A percentile compares a stretch with the other conserved stretches of the same genome.
These are phyloP conservation scores for Komagataella pseudopastoris DNA, from an alignment of 805 yeast species.

Conservation along the genomic window DNA sequence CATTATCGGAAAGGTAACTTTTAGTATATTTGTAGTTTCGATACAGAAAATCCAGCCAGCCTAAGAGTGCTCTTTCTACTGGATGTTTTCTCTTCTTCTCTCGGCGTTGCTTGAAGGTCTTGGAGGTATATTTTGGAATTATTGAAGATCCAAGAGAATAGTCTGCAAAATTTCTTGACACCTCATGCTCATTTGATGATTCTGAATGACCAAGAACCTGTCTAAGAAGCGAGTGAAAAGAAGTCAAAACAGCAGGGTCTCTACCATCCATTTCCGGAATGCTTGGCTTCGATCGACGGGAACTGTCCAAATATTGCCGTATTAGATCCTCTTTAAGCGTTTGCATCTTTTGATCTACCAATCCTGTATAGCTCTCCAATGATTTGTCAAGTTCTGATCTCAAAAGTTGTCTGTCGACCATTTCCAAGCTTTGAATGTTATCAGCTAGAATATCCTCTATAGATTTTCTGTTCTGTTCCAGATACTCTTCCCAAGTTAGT, in stretches of 20 bases:
- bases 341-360: background rate
- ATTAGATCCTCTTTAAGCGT: background rate
- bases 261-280: background rate
- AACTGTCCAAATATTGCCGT: background rate
- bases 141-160: background rate
- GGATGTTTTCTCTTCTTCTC: background rate
- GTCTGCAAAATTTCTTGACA: background rate
- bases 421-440: background rate
- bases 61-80: background rate
- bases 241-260: background rate
- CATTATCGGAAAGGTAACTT: background rate
- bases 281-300: background rate
- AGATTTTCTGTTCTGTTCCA: background rate
- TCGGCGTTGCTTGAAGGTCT: background rate
- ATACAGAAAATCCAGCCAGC: background rate
- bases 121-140: background rate
- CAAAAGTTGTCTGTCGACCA: background rate
- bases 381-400: background rate
- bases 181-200: background rate
- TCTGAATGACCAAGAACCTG: background rate
- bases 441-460: background rate
- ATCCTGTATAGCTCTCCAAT: too few relatives aligned
- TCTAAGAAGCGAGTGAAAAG: background rate
- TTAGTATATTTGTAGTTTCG: slow-evolving; percentile 1
- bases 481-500: background rate